Base-by-base conservation (phyloP, 129 eudicot species). In the Tanacetum coccineum region DNA sequence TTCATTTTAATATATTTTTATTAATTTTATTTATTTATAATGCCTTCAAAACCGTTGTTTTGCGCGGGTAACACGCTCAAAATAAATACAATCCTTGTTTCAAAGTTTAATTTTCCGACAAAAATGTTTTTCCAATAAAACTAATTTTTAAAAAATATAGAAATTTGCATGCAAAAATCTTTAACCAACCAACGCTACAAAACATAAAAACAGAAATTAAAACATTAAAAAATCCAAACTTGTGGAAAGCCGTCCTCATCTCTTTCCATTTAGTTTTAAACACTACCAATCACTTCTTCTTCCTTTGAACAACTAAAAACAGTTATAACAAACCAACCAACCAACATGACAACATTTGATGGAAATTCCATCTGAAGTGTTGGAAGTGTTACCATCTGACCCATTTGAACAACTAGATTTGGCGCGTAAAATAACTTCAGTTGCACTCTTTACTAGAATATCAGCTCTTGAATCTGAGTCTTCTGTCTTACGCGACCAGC, bases 361-460 rank as follows among this genome's bases (percentile, higher is more conserved):
- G n/a, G n/a, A n/a, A n/a, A 93, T 94, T 51, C 95, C 99, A 72
- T 87, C 76, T 65, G 97, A 89, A 47, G 67, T 94, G 10, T 25
- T 94, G 15, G 78, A 87, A 19, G 81, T 87, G 21, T 76, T 94
- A 9, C 99, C 99, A 9, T 81, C 85, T 15, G 99, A 94, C 68
- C 99, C 99, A 17, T 94, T 87, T 62, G 95, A 87, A 42, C 99
- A 89, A 76, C 94, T 94, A 7, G 97, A 94, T 70, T 78, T 94
- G 2, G 99, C 99, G 0, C 90, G 99, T 45, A 94, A 84, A 59
- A 94, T 94, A 80, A 94, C 99, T 74, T 94, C 99, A 85, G 83
- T 94, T 80, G 99, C 99, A 25, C 93, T 94, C 12, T 75, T 90
- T 52, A 84, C 99, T 20, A 96, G 99, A n/a, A 84, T 94, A 75